phyloP scores from a whole-genome alignment of 495 filamentous ascomycete genomes.

The Penicillium egyptiacum region DNA sequence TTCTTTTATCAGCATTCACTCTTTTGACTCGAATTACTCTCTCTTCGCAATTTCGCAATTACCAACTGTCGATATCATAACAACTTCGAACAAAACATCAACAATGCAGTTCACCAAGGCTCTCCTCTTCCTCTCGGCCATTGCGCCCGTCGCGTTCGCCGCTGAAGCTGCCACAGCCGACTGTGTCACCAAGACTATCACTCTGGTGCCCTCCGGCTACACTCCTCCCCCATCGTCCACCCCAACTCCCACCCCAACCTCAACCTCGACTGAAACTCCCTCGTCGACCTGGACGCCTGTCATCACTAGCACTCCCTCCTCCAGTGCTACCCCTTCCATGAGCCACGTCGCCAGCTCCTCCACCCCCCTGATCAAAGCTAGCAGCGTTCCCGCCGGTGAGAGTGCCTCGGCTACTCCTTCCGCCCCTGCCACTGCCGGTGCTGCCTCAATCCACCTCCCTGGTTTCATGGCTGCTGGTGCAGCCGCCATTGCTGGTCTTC shows the following conservation, averaged over 20 bases:
- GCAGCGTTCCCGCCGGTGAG: conserved; percentile 4
- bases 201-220: conserved; percentile 35
- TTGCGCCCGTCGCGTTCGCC: conserved; percentile 37
- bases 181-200: conserved; percentile 31
- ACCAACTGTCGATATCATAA: conserved; percentile 5
- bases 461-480: conserved; percentile 41
- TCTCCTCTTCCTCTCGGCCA: conserved; percentile 33
- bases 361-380: conserved; percentile 22
- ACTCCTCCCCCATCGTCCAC: conserved; percentile 27
- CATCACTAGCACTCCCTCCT: conserved; percentile 23
- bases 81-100: background rate
- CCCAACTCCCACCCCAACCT: conserved; percentile 24
- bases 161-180: conserved; percentile 27
- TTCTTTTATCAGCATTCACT: conserved; percentile 44
- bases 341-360: conserved; percentile 20
- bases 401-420: conserved; percentile 26
- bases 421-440: conserved; percentile 27
- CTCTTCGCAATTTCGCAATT: background rate
- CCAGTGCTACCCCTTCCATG: conserved; percentile 21
- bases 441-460: conserved; percentile 34
- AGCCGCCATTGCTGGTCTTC: conserved; percentile 44
- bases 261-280: conserved; percentile 25
- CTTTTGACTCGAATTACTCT: conserved; percentile 21
- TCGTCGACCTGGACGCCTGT: conserved; percentile 19
- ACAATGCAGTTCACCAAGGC: conserved; percentile 42